Evolutionary conservation across 805 yeast genomes (phyloP), one percentile per base, ranked within the genome.

Genomic region (Candida caryicola): DNA sequence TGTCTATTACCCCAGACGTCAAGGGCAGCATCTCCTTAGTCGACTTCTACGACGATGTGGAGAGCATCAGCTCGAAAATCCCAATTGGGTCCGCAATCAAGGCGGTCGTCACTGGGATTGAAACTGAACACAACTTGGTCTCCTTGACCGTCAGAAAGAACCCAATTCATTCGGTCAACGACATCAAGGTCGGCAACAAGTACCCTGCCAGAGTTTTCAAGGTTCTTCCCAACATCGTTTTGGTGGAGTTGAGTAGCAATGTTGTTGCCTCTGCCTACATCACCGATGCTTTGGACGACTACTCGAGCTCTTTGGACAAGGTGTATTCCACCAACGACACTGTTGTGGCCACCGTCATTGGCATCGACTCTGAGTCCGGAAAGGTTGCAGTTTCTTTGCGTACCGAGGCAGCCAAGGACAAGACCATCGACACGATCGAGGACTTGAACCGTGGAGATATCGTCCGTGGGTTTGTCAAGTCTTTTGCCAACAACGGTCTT

Each of bases 391-490:
- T 87, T 18, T 77, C 87, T 1, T 66, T 87, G 45, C 74, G 95
- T 47, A 65, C 77, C 13, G 54, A 58, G 4, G 59, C 60, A n/a
- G 70, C 80, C 9, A 68, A 62, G 37, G 83, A 82, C 49, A 77
- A 70, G 50, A 52, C 61, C 4, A 71, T 85, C 29, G 52, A 52
- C 6, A 56, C 79, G 2, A 54, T 69, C 28, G 57, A 68, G 4
- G 90, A 85, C 46, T 54, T 89, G 42, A 64, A 68, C 34, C 71
- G 76, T 39, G 95, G 95, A 29, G 82, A 79, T 41, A 71, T 87
- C 52, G 81, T 90, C 30, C 76, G 80, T 47, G 98, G 95, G n/a
- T 83, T 82, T 47, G 77, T 91, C 37, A 83, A 81, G 54, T 79
- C 79, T 44, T 74, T 89, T 33, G 76, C 85, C 10, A 81, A 83